Evolutionary conservation across 805 yeast species (phyloP).

Genomic region (Candida verbasci): DNA sequence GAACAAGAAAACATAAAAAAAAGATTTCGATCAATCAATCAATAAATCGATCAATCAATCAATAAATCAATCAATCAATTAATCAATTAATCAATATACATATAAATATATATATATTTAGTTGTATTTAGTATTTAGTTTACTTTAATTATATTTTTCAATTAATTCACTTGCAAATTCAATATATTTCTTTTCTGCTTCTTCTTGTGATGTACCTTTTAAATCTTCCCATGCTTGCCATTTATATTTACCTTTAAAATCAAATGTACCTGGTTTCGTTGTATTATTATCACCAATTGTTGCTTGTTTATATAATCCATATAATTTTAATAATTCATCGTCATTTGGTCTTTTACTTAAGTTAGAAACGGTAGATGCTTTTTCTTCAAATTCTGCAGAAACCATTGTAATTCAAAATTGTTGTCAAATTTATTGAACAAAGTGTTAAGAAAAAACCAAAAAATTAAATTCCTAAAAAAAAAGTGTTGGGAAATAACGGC

Average conservation of each 20-base stretch:
- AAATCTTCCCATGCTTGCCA: constrained; percentile 95
- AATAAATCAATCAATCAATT: too few species aligned
- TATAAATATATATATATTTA: too few species aligned
- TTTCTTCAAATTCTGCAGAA: constrained; percentile 28
- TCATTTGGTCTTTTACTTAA: constrained; percentile 76
- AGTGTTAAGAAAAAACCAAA: too few species aligned
- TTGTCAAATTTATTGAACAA: too few species aligned
- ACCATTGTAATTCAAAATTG: constrained; percentile 21
- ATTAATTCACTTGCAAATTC: constrained; percentile 61
- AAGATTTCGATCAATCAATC: too few species aligned
- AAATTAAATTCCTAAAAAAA: too few species aligned
- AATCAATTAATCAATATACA: too few species aligned
- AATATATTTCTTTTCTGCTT: constrained; percentile 82
- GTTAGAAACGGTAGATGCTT: constrained; percentile 57
- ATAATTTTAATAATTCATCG: constrained; percentile 81
- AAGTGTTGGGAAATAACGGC: too few species aligned
- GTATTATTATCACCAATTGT: constrained; percentile 92
- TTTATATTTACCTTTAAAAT: constrained; percentile 92
- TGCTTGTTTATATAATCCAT: constrained; percentile 95
- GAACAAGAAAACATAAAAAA: too few species aligned
- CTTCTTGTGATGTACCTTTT: constrained; percentile 83
- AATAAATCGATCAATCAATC: too few species aligned
- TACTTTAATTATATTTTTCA: constrained; percentile 37
- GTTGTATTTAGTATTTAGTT: too few species aligned
- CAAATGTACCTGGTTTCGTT: constrained; percentile 85